Evolutionary conservation across 805 yeast species (phyloP).

Genomic region (Metschnikowia dekortorum): DNA sequence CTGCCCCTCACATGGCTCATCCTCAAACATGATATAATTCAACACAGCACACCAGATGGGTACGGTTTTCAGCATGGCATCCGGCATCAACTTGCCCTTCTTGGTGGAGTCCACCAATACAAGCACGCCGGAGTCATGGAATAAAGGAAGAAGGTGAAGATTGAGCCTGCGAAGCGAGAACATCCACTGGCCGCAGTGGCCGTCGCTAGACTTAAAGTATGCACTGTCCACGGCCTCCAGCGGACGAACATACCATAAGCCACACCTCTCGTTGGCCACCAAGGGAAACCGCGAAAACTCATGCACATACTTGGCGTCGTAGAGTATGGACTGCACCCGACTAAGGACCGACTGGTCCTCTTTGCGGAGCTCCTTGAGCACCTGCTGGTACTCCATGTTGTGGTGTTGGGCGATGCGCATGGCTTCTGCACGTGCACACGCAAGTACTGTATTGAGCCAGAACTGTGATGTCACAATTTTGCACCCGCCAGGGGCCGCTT

Average conservation of each 20-base stretch:
- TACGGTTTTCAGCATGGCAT: slow-evolving; percentile 77
- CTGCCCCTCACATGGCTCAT: not conserved
- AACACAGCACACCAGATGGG: slow-evolving; percentile 91
- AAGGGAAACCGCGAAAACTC: slow-evolving; percentile 33
- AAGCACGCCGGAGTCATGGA: slow-evolving; percentile 43
- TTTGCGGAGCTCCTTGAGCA: slow-evolving; percentile 34
- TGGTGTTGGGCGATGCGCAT: slow-evolving; percentile 1
- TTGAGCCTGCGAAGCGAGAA: slow-evolving; percentile 73
- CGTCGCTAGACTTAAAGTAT: slow-evolving; percentile 90
- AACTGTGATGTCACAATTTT: too few species aligned
- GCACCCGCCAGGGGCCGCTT: too few species aligned
- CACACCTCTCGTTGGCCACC: slow-evolving; percentile 81
- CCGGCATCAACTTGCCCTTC: slow-evolving; percentile 81
- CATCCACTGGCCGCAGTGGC: slow-evolving; percentile 78
- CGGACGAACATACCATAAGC: slow-evolving; percentile 74
- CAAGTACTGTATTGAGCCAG: too few species aligned
- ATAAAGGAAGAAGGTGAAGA: slow-evolving; percentile 57
- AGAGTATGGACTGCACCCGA: slow-evolving; percentile 58
- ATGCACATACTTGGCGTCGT: slow-evolving; percentile 15
- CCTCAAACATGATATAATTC: slow-evolving; percentile 48
- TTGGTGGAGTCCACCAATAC: slow-evolving; percentile 80
- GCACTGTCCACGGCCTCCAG: slow-evolving; percentile 39
- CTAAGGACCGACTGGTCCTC: slow-evolving; percentile 60
- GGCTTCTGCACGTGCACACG: not conserved
- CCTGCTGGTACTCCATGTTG: slow-evolving; percentile 15